Evolutionary conservation across 805 yeast genomes (phyloP).

Genomic region (Saccharomycopsis sp.): DNA sequence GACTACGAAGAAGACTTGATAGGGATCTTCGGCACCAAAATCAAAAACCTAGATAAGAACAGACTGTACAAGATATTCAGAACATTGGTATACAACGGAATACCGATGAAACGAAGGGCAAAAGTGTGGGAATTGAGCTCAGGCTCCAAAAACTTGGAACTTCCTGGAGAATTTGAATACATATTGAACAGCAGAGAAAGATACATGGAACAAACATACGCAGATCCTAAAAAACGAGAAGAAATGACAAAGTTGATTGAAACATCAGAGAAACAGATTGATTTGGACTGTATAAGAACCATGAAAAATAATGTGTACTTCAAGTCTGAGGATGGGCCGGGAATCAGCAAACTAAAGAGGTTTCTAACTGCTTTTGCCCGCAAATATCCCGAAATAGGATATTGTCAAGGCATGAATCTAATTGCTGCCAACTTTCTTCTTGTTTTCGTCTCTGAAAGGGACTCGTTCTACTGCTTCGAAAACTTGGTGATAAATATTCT

Average conservation of each 20-base stretch:
- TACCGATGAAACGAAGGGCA: constrained; percentile 42
- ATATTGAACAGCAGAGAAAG: constrained; percentile 23
- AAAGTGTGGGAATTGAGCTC: constrained; percentile 49
- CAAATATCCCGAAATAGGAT: constrained; percentile 43
- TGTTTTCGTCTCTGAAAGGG: constrained; percentile 40
- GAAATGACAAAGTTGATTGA: neutral
- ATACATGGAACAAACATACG: neutral
- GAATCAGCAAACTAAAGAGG: constrained; percentile 39
- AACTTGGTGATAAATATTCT: constrained; percentile 42
- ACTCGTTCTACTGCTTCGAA: constrained; percentile 47
- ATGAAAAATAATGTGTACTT: constrained; percentile 49
- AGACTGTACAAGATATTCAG: constrained; percentile 28
- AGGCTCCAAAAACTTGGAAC: constrained; percentile 37
- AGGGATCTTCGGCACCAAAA: neutral
- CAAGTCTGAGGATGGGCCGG: constrained; percentile 46
- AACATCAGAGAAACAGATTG: constrained; percentile 38
- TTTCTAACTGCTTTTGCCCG: constrained; percentile 44
- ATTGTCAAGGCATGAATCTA: constrained; percentile 57
- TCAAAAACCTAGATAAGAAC: constrained; percentile 8
- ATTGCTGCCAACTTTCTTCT: constrained; percentile 46
- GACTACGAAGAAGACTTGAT: neutral
- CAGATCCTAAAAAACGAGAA: neutral
- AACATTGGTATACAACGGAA: constrained; percentile 37
- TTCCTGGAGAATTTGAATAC: constrained; percentile 42
- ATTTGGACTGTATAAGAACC: constrained; percentile 48